These are phyloP conservation scores for Brassica balearica DNA, from an alignment of 441 rosid species.

Conservation along the genomic window DNA sequence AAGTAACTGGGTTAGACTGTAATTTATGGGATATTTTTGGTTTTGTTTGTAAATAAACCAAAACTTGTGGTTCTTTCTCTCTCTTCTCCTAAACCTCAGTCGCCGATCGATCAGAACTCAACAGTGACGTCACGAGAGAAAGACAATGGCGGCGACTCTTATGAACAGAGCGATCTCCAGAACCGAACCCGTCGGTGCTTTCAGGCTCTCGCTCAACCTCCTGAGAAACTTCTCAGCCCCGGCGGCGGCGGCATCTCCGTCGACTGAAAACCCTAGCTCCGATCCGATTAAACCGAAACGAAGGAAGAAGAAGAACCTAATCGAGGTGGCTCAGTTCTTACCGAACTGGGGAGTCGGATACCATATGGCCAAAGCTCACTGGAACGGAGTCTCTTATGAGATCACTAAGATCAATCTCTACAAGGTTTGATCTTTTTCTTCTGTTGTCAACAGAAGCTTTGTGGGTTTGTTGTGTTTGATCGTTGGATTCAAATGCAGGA, in stretches of 20 bases:
- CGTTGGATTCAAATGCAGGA: constrained; percentile 60
- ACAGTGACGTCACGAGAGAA: constrained; percentile 22
- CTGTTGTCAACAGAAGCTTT: neutral
- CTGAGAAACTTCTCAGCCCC: constrained; percentile 50
- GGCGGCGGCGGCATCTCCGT: constrained; percentile 30
- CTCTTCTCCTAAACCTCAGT: constrained; percentile 20
- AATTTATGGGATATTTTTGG: neutral
- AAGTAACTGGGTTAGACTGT: neutral
- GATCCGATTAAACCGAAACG: constrained; percentile 56
- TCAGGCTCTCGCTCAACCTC: constrained; percentile 53
- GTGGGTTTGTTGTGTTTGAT: constrained; percentile 31
- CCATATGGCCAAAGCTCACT: constrained; percentile 92
- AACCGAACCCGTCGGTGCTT: constrained; percentile 43
- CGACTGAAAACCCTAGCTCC: constrained; percentile 47
- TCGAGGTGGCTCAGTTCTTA: constrained; percentile 88
- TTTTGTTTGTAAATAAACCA: constrained; percentile 8
- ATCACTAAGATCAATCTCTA: constrained; percentile 95
- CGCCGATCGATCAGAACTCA: constrained; percentile 23
- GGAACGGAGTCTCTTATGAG: constrained; percentile 79
- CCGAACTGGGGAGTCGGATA: constrained; percentile 93
- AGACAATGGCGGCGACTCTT: constrained; percentile 57
- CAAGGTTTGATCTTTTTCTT: constrained; percentile 53
- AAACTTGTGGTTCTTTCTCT: neutral
- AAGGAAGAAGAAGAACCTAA: constrained; percentile 85
- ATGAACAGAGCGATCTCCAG: constrained; percentile 45